Base-by-base conservation (phyloP, 2,329 filamentous ascomycete species). In the Atkinsonella texensis region DNA sequence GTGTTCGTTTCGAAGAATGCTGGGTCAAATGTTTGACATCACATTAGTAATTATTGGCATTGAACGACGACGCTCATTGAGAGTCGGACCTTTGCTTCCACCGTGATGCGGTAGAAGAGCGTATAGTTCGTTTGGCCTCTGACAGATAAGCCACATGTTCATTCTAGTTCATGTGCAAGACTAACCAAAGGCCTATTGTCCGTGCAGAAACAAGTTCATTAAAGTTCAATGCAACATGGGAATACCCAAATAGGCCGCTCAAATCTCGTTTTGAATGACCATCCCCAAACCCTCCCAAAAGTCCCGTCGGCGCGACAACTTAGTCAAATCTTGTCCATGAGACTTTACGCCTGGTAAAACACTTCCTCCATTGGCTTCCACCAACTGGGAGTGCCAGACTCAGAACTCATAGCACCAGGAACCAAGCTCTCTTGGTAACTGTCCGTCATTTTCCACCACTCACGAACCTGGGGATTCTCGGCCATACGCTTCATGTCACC, bases 401-500 rank as follows among this genome's bases (percentile, higher is more conserved):
- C 74, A 55, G 79, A 83, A 54, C 73, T 75, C 58, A 70, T 74
- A 2, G 80, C 80, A 0, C 80, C 81, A 0, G 75, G 72, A 1
- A 84, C 77, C 32, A 85, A 62, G 44, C 73, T 76, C 65, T 81
- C 83, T 68, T 90, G 87, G 73, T 83, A 87, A 13, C 73, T 72
- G 65, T 91, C 87, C 48, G 87, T 90, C 81, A 90, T 84, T 53
- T 71, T 71, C 86, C 86, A 91, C 87, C 87, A 91, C 65, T 85
- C 81, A 51, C 80, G 76, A 35, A 90, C 84, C 61, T 83, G 83
- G 1, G 79, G 76, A 58, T 89, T 88, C 52, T 79, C 80, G 1
- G 76, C 74, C 85, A 90, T 89, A 55, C 73, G 75, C 65, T 79
- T 76, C 87, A 91, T 90, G 62, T 91, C 87, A 10, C 74, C 82